Evolutionary conservation across 208 protist species (phyloP).

Genomic region (Balamuthia mandrillaris): DNA sequence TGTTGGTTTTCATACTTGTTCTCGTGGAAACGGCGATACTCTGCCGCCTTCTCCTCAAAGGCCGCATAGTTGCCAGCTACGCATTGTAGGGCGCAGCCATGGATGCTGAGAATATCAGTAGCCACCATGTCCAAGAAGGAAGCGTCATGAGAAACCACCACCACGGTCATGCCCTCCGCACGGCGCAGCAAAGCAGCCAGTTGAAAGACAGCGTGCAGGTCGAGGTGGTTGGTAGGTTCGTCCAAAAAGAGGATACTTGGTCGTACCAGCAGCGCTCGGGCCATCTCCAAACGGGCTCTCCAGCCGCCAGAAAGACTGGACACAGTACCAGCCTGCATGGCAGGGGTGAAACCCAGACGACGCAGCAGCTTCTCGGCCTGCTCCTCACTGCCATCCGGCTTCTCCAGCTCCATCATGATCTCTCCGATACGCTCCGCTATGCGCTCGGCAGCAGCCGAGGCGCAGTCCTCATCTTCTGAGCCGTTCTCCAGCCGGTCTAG

Average conservation of each 20-base stretch:
- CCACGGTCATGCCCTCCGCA: slow-evolving; percentile 88
- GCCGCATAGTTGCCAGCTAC: slow-evolving; percentile 71
- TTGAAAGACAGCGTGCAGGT: slow-evolving; percentile 91
- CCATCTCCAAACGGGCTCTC: slow-evolving; percentile 95
- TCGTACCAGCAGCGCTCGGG: slow-evolving; percentile 91
- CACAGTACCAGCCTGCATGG: too few relatives aligned
- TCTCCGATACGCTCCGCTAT: too few relatives aligned
- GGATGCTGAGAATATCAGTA: slow-evolving; percentile 73
- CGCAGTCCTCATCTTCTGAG: too few relatives aligned
- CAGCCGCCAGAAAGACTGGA: slow-evolving; percentile 91
- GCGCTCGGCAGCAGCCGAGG: too few relatives aligned
- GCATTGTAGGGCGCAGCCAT: slow-evolving; percentile 54
- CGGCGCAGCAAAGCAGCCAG: slow-evolving; percentile 95
- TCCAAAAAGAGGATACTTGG: slow-evolving; percentile 89
- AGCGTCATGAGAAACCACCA: slow-evolving; percentile 94
- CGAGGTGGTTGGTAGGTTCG: slow-evolving; percentile 95
- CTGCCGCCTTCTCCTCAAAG: slow-evolving; percentile 58
- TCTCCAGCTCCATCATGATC: slow-evolving; percentile 93
- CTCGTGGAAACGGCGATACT: slow-evolving; percentile 49
- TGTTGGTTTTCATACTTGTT: slow-evolving; percentile 40
- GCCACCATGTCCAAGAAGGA: slow-evolving; percentile 88
- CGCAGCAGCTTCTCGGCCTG: slow-evolving; percentile 84
- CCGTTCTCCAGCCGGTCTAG: slow-evolving; percentile 15
- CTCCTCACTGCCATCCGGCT: slow-evolving; percentile 90
- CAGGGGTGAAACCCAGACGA: slow-evolving; percentile 43